Conservation (phyloP, 2,329 filamentous ascomycete species). For the Mycosphaerelloides madeirae region DNA sequence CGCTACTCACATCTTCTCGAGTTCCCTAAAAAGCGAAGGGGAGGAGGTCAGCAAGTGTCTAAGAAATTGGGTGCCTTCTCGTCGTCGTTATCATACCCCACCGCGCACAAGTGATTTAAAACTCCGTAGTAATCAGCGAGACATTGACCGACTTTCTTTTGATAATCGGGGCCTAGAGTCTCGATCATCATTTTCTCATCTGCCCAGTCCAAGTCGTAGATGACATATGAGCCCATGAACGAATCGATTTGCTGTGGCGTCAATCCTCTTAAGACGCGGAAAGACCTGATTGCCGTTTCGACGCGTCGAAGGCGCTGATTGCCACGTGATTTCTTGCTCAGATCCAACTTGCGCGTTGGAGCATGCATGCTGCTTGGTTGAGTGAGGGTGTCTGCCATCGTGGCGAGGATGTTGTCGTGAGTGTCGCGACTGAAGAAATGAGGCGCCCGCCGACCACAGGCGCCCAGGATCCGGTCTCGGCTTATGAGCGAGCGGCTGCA, state of each 20-base stretch:
- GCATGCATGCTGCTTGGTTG: not conserved
- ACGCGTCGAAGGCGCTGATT: conserved; percentile 16
- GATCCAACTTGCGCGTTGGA: conserved; percentile 4
- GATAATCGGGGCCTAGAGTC: conserved; percentile 24
- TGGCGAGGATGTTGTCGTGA: not conserved
- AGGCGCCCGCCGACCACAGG: not conserved
- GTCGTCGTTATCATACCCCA: conserved; percentile 24
- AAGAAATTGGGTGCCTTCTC: no score
- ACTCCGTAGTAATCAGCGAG: conserved; percentile 28
- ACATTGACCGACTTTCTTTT: conserved; percentile 25
- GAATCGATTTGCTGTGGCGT: conserved; percentile 25
- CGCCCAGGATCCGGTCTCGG: no score
- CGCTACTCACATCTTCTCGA: conserved; percentile 21
- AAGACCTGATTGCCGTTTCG: conserved; percentile 25
- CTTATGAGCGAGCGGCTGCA: no score
- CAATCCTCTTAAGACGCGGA: conserved; percentile 22
- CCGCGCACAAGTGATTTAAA: conserved; percentile 28
- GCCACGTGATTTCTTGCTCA: conserved; percentile 15
- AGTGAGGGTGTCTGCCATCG: not conserved
- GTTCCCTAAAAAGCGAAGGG: conserved; percentile 24
- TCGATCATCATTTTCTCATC: conserved; percentile 27
- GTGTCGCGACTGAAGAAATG: not conserved
- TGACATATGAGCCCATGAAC: conserved; percentile 29
- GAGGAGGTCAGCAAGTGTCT: no score
- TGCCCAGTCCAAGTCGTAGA: conserved; percentile 29